These are phyloP conservation scores for Trichoderma polysporum DNA, from an alignment of 2,329 filamentous ascomycete genomes.

Conservation along the genomic window DNA sequence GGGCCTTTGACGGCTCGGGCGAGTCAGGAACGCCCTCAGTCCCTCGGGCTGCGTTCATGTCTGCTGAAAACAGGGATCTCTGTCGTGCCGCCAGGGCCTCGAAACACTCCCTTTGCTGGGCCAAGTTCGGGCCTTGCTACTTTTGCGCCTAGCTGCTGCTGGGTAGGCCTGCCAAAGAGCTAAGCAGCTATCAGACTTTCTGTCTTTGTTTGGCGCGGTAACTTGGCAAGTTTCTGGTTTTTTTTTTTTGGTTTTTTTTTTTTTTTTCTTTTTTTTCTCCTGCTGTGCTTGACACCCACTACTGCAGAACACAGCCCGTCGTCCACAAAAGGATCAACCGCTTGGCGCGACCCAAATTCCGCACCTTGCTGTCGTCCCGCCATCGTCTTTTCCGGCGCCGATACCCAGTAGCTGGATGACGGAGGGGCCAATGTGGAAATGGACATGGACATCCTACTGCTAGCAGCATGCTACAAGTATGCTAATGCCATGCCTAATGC, in stretches of 20 bases:
- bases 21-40: constrained; percentile 20
- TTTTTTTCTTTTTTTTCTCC: neutral
- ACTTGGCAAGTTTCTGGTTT: neutral
- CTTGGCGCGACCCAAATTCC: constrained; percentile 10
- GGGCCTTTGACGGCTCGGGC: neutral
- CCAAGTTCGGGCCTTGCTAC: constrained; percentile 13
- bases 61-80: constrained; percentile 23
- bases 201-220: constrained; percentile 4
- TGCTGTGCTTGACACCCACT: neutral
- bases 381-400: neutral
- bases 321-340: constrained; percentile 1
- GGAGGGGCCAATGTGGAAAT: constrained; percentile 5
- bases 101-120: constrained; percentile 11
- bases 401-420: constrained; percentile 6
- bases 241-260: neutral
- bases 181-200: neutral
- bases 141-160: constrained; percentile 7
- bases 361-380: neutral
- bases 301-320: constrained; percentile 17
- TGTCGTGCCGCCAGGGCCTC: constrained; percentile 13
- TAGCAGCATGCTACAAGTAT: neutral
- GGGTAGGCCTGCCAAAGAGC: neutral
- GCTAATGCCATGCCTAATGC: neutral
- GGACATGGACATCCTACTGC: neutral
- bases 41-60: constrained; percentile 13